Evolutionary conservation across 305 asterid species (phyloP), one percentile per base, ranked within the genome.

Genomic region (Plantago rigida): DNA sequence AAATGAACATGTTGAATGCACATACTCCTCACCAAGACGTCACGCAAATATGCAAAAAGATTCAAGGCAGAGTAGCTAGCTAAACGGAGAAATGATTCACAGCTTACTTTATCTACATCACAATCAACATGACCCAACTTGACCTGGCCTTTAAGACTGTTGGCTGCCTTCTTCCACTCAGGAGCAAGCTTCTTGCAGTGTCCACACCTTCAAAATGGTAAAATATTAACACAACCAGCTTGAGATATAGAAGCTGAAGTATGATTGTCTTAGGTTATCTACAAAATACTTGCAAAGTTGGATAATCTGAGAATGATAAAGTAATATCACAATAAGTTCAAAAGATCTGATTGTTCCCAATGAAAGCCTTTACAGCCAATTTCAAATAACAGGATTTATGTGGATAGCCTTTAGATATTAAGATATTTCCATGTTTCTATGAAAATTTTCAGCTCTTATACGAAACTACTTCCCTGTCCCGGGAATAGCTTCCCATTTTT

Each of bases 171-270:
- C 83, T 83, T 89, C 97, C 99, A 92, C 79, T 92, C 99, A 31
- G 96, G 97, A 74, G 97, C 99, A 58, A 92, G 95, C 72, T 80
- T 89, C 83, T 92, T 89, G 84, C 99, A 92, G 81, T 92, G 99
- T 49, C 97, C 99, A 69, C 99, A 92, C 97, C 99, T 91, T 73
- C 67, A 70, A 45, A 41, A 51, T 9, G 59, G 71, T 54, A 64
- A 67, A 48, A n/a, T 47, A 39, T 45, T 1, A 60, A n/a, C 78
- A 65, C 15, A 47, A 56, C 62, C 51, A 63, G 39, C 58, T 59
- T 56, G 45, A 42, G 46, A 13, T 69, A 59, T 22, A 22, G 26
- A 52, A 53, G 50, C 50, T 9, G 62, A 56, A 15, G n/a, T 31
- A 31, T 31, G 39, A 31, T 31, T 31, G 39, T 39, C 26, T 15